phyloP scores from a whole-genome alignment of 2,329 filamentous ascomycete genomes.

The Fusarium veterinarium region DNA sequence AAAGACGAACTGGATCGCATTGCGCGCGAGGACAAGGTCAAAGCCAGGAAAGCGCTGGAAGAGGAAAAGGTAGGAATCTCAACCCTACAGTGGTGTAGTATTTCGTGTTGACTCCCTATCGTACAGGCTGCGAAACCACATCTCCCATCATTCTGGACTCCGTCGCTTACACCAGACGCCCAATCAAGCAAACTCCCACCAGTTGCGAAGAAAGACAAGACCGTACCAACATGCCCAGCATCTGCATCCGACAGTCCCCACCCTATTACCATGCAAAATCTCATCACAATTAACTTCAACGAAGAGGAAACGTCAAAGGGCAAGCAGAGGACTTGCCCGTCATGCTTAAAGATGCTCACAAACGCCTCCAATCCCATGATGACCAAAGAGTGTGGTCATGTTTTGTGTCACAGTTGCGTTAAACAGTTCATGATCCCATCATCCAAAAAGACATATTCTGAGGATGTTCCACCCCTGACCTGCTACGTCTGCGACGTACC shows the following conservation, averaged over 20 bases:
- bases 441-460: conserved; percentile 53
- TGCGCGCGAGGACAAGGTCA: conserved; percentile 74
- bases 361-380: conserved; percentile 87
- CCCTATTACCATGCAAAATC: conserved; percentile 78
- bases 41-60: conserved; percentile 76
- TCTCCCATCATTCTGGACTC: conserved; percentile 93
- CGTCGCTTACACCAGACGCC: conserved; percentile 77
- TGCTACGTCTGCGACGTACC: conserved; percentile 92
- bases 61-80: conserved; percentile 70
- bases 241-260: conserved; percentile 76
- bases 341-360: conserved; percentile 83
- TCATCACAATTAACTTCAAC: conserved; percentile 81
- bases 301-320: conserved; percentile 69
- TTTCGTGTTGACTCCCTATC: conserved; percentile 17
- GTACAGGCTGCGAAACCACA: conserved; percentile 70
- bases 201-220: conserved; percentile 71
- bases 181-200: conserved; percentile 62
- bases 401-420: conserved; percentile 87
- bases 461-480: conserved; percentile 58
- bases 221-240: conserved; percentile 79
- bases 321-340: conserved; percentile 73
- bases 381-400: conserved; percentile 90
- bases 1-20: conserved; percentile 79
- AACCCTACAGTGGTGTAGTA: not conserved
- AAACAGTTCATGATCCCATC: conserved; percentile 80